Evolutionary conservation across 805 yeast species (phyloP).

Genomic region (Spathaspora hagerdaliae): DNA sequence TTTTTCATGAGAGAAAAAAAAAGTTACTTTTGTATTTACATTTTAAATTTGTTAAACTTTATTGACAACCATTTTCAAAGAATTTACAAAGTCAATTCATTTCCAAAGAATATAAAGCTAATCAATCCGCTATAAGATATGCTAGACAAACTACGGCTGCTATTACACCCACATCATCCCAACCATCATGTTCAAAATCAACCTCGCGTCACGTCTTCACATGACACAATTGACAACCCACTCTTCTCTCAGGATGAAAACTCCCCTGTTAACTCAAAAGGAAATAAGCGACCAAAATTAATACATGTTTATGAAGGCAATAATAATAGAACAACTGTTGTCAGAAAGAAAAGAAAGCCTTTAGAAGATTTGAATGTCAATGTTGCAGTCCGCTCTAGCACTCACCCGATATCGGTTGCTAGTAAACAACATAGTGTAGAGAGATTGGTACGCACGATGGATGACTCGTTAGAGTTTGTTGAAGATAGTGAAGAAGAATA

Average conservation of each 20-base stretch:
- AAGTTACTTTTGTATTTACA: too few relatives aligned
- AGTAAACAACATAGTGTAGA: background rate
- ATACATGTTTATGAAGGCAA: background rate
- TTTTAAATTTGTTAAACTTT: too few relatives aligned
- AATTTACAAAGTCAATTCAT: too few relatives aligned
- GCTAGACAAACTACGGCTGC: background rate
- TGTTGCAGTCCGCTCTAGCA: background rate
- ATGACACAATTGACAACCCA: background rate
- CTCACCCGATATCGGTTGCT: background rate
- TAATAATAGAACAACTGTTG: background rate
- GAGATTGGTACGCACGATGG: background rate
- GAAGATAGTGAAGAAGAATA: constrained; percentile 18
- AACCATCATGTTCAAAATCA: background rate
- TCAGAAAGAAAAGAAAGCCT: background rate
- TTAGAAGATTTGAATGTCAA: background rate
- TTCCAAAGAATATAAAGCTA: too few relatives aligned
- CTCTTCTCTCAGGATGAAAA: background rate
- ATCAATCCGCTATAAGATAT: too few relatives aligned
- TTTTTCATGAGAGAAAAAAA: too few relatives aligned
- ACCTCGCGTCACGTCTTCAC: background rate
- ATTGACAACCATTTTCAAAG: too few relatives aligned
- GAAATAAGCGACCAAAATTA: background rate
- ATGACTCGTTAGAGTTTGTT: constrained; percentile 4
- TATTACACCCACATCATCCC: background rate
- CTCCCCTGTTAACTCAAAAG: background rate